Evolutionary conservation across 2,329 filamentous ascomycete species (phyloP), one percentile per base, ranked within the genome.

Genomic region (Coniella vitis): DNA sequence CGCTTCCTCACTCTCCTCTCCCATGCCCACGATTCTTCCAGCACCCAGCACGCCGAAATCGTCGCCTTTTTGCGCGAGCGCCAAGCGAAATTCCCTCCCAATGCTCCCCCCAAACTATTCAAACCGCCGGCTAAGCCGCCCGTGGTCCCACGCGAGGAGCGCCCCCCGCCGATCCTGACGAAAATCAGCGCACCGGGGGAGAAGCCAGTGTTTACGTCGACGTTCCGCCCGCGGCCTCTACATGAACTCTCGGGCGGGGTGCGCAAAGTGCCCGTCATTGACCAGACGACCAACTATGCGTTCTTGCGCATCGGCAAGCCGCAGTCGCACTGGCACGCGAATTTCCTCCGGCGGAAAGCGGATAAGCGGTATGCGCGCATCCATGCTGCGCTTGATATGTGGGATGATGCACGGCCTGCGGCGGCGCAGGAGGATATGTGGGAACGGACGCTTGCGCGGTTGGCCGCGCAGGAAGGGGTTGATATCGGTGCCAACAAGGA

Each of bases 291-390:
- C 36, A 73, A 72, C 21, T 64, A 82, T 20, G 78, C 84, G 1
- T 84, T 90, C 58, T 63, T 91, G 22, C 79, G 86, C 32, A 65
- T 84, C 38, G 73, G 69, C 54, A 86, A 85, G 62, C 81, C 82
- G 4, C 83, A 90, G 62, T 75, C 83, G 2, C 60, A 61, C 1
- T 64, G 65, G n/a, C 64, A 90, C 17, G 76, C 72, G n/a, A 67
- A 75, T 8, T 71, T 83, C 14, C 58, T 90, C 2, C 67, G 71
- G 9, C 67, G 76, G 43, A 79, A 78, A 57, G 62, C 75, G 16
- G 52, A 60, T 4, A 61, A 65, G 35, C 73, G 73, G n/a, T 64
- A 71, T 38, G 60, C 61, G 38, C 65, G 71, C 14, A 62, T 75
- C 12, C 51, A 66, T 40, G 58, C 58, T 14, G 57, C 70, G 1